phyloP scores from a whole-genome alignment of 768 basidiomycete species.

The Suillus occidentalis region DNA sequence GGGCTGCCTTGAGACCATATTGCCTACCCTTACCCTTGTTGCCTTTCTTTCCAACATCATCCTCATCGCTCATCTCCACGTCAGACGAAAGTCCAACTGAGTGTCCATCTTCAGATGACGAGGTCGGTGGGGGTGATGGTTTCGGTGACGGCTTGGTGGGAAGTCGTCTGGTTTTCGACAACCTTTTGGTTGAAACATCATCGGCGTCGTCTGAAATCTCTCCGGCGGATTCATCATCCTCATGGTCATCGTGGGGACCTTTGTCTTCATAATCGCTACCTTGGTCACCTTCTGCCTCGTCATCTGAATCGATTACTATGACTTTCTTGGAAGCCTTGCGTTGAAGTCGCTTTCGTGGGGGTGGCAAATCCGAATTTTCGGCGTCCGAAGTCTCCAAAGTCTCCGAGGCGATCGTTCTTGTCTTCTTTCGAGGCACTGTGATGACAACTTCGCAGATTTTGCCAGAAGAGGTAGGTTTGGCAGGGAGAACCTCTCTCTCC shows the following conservation, averaged over 20 bases:
- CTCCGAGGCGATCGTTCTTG: constrained; percentile 16
- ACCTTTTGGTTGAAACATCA: constrained; percentile 19
- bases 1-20: constrained; percentile 13
- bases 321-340: constrained; percentile 39
- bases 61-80: constrained; percentile 22
- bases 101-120: constrained; percentile 31
- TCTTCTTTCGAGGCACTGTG: constrained; percentile 26
- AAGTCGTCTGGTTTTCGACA: constrained; percentile 18
- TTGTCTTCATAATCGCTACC: constrained; percentile 34
- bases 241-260: constrained; percentile 9
- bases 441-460: constrained; percentile 61
- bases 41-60: constrained; percentile 25
- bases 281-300: constrained; percentile 37
- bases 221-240: constrained; percentile 40
- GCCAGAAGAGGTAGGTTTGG: constrained; percentile 38
- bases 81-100: constrained; percentile 24
- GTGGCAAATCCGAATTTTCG: constrained; percentile 42
- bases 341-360: constrained; percentile 33
- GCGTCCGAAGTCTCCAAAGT: constrained; percentile 26
- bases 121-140: constrained; percentile 23
- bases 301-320: constrained; percentile 53
- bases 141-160: constrained; percentile 24
- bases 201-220: constrained; percentile 28
- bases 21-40: constrained; percentile 18
- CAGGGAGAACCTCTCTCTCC: constrained; percentile 25